Evolutionary conservation across 352 stramenopile genomes (phyloP).

Genomic region (Phytophthora rubi): DNA sequence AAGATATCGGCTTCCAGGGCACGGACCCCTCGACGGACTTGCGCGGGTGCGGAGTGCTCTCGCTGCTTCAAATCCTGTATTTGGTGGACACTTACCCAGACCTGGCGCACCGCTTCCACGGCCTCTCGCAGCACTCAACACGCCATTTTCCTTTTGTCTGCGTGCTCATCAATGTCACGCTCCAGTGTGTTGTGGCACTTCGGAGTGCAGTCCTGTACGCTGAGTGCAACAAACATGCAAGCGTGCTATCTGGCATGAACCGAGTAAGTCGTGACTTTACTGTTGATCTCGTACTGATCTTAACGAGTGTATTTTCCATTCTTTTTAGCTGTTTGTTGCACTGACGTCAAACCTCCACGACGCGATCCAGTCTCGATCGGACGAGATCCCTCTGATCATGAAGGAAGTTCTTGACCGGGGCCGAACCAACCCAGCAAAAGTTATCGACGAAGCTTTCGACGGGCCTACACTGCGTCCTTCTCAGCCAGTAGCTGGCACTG

Average conservation of each 20-base stretch:
- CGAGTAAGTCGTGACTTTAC: slow-evolving; percentile 32
- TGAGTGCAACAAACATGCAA: slow-evolving; percentile 70
- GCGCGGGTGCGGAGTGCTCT: slow-evolving; percentile 83
- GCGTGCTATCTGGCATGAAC: slow-evolving; percentile 63
- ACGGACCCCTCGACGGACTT: slow-evolving; percentile 89
- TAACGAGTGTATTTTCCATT: neutral
- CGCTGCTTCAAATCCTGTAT: slow-evolving; percentile 86
- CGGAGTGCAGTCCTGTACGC: slow-evolving; percentile 68
- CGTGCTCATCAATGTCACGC: slow-evolving; percentile 76
- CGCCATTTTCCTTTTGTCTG: slow-evolving; percentile 82
- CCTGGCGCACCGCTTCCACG: slow-evolving; percentile 54
- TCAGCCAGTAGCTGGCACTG: neutral
- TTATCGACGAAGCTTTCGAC: slow-evolving; percentile 48
- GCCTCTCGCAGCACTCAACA: slow-evolving; percentile 56
- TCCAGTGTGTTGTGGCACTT: slow-evolving; percentile 73
- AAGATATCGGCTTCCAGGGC: slow-evolving; percentile 90
- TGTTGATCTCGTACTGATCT: slow-evolving; percentile 2
- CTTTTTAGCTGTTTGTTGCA: slow-evolving; percentile 53
- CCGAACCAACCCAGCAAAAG: slow-evolving; percentile 40
- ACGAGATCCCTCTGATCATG: slow-evolving; percentile 67
- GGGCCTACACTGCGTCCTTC: slow-evolving; percentile 20
- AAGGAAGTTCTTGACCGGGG: slow-evolving; percentile 63
- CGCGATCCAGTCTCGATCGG: slow-evolving; percentile 46
- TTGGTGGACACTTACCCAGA: slow-evolving; percentile 72
- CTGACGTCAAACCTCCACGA: slow-evolving; percentile 48